Conservation (phyloP, 352 stramenopile species). For the Phytophthora meadii region DNA sequence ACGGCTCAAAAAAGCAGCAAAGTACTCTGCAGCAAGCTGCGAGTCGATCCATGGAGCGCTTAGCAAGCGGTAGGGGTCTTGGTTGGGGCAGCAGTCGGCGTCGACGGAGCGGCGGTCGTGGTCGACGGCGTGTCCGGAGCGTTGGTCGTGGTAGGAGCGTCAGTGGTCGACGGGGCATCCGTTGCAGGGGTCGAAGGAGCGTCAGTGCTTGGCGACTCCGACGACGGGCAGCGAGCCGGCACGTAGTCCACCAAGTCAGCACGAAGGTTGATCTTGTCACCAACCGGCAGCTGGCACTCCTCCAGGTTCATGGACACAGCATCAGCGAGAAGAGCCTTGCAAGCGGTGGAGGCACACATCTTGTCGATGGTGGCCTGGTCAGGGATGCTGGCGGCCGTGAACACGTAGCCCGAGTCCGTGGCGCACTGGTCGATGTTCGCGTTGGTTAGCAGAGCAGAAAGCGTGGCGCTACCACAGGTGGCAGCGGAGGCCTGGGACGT, state of each 20-base stretch:
- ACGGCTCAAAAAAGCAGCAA: slow-evolving; percentile 33
- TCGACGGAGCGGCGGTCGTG: slow-evolving; percentile 1
- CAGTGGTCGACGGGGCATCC: slow-evolving; percentile 5
- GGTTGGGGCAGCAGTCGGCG: slow-evolving; percentile 7
- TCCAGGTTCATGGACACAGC: slow-evolving; percentile 21
- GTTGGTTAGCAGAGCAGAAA: slow-evolving; percentile 36
- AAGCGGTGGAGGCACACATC: slow-evolving; percentile 38
- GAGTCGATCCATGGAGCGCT: slow-evolving; percentile 26
- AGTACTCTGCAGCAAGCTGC: slow-evolving; percentile 29
- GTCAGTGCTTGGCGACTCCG: slow-evolving; percentile 13
- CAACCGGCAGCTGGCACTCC: slow-evolving; percentile 42
- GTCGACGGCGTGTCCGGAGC: slow-evolving; percentile 1
- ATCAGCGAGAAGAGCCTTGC: slow-evolving; percentile 35
- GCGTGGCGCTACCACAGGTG: slow-evolving; percentile 16
- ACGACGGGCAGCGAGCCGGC: slow-evolving; percentile 27
- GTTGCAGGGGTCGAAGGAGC: slow-evolving; percentile 1
- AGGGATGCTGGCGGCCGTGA: slow-evolving; percentile 35
- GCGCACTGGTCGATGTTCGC: slow-evolving; percentile 33
- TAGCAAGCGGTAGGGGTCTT: slow-evolving; percentile 27
- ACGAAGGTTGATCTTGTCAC: slow-evolving; percentile 29
- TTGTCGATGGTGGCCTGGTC: slow-evolving; percentile 22
- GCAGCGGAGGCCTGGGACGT: slow-evolving; percentile 24
- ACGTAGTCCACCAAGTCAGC: slow-evolving; percentile 46
- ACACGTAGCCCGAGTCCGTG: slow-evolving; percentile 41
- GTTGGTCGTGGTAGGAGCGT: neutral